phyloP scores from a whole-genome alignment of 768 basidiomycete species.

The Kwoniella sp. region DNA sequence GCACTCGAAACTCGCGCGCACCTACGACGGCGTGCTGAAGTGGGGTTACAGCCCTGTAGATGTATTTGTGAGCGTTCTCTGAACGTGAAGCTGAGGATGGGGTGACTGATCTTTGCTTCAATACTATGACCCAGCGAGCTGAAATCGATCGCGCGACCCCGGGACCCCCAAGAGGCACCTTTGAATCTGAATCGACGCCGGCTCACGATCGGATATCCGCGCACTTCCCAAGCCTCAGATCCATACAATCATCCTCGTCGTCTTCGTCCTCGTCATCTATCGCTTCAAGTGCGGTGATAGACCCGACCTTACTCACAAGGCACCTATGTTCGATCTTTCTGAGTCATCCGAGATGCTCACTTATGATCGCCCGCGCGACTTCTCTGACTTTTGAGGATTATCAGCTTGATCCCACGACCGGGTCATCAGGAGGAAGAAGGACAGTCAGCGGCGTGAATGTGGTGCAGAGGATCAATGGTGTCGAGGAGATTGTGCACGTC shows the following conservation, averaged over 20 bases:
- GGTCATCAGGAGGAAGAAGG: background rate
- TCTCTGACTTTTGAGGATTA: constrained; percentile 2
- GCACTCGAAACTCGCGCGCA: constrained; percentile 69
- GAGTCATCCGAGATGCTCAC: constrained; percentile 21
- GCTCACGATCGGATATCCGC: no score
- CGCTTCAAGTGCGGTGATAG: background rate
- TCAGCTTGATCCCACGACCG: background rate
- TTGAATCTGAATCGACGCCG: no score
- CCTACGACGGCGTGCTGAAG: constrained; percentile 66
- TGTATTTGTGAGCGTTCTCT: constrained; percentile 22
- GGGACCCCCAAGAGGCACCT: no score
- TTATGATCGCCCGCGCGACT: constrained; percentile 33
- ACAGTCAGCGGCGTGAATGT: constrained; percentile 14
- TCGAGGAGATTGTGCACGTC: constrained; percentile 44
- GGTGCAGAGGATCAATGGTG: constrained; percentile 10
- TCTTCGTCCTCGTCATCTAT: background rate
- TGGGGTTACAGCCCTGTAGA: constrained; percentile 79
- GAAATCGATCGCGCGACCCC: background rate
- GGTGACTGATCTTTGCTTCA: no score
- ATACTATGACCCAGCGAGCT: background rate
- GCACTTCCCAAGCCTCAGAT: constrained; percentile 7
- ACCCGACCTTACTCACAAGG: background rate
- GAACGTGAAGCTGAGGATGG: background rate
- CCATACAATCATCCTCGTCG: background rate
- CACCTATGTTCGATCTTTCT: constrained; percentile 21